A percentile compares a stretch with the other conserved stretches of the same genome.
phyloP scores from a whole-genome alignment of 2,329 filamentous ascomycete species.

The Orbilia brochopaga region DNA sequence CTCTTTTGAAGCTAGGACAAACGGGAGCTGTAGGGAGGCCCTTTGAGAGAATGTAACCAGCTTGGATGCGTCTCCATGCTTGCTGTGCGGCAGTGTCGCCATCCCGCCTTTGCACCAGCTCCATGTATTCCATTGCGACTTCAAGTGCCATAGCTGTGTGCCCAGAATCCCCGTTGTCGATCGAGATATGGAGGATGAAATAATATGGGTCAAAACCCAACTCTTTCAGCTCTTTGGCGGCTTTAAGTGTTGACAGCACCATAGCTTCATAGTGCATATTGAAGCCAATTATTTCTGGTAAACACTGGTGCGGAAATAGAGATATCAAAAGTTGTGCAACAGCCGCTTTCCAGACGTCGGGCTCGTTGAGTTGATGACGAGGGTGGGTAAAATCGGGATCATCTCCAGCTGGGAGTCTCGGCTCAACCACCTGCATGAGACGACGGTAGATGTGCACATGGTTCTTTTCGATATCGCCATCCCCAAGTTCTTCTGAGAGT shows the following conservation, averaged over 20 bases:
- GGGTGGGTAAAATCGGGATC: too few species aligned
- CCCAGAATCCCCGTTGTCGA: conserved; percentile 62
- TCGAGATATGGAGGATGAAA: conserved; percentile 62
- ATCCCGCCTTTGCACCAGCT: conserved; percentile 53
- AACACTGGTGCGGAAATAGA: conserved; percentile 62
- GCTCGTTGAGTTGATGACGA: conserved; percentile 56
- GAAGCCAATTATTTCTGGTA: conserved; percentile 63
- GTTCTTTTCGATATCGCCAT: conserved; percentile 61
- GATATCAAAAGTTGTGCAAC: conserved; percentile 61
- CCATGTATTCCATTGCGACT: conserved; percentile 58
- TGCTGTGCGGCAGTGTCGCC: conserved; percentile 12
- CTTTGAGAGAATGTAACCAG: conserved; percentile 58
- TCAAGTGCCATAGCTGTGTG: conserved; percentile 62
- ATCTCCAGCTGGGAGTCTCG: background rate
- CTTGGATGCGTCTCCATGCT: conserved; percentile 57
- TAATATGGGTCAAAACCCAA: conserved; percentile 61
- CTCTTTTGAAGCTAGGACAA: conserved; percentile 6
- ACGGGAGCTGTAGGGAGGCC: conserved; percentile 57
- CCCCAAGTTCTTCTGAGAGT: conserved; percentile 63
- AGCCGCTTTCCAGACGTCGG: conserved; percentile 60
- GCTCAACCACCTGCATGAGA: conserved; percentile 53
- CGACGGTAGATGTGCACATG: conserved; percentile 58
- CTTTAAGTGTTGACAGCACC: conserved; percentile 58
- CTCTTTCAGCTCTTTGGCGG: conserved; percentile 60
- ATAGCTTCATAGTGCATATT: conserved; percentile 62